Percentiles rank a stretch among this genome's conserved stretches.
phyloP scores from a whole-genome alignment of 345 rosid species.

The Lepidium didymum region DNA sequence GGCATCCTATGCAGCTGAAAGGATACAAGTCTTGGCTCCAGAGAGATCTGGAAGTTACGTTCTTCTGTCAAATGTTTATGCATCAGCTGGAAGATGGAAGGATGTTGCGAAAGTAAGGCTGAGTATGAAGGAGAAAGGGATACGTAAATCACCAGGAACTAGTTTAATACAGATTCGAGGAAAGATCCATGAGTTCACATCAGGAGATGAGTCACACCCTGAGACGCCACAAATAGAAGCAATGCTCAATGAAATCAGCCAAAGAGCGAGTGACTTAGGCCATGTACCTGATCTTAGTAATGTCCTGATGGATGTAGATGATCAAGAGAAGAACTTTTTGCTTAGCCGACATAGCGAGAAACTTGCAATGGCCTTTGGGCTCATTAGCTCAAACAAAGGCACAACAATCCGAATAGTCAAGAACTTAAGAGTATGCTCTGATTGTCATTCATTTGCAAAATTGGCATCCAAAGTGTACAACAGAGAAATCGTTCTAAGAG shows the following conservation, averaged over 20 bases:
- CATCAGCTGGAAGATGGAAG: slow-evolving; percentile 55
- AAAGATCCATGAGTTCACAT: slow-evolving; percentile 43
- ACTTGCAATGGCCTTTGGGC: slow-evolving; percentile 51
- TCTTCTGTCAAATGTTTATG: slow-evolving; percentile 51
- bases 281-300: slow-evolving; percentile 46
- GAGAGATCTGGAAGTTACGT: slow-evolving; percentile 43
- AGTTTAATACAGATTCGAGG: slow-evolving; percentile 42
- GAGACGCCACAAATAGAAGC: slow-evolving; percentile 36
- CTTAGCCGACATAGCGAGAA: slow-evolving; percentile 60
- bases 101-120: slow-evolving; percentile 52
- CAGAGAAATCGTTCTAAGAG: slow-evolving; percentile 46
- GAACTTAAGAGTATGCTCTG: slow-evolving; percentile 55
- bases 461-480: slow-evolving; percentile 35
- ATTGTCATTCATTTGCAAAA: slow-evolving; percentile 55
- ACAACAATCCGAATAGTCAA: slow-evolving; percentile 41
- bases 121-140: slow-evolving; percentile 48
- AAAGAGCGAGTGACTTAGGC: slow-evolving; percentile 36
- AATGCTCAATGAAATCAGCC: slow-evolving; percentile 44
- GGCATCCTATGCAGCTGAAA: slow-evolving; percentile 48
- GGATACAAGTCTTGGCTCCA: slow-evolving; percentile 31
- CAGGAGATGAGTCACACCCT: slow-evolving; percentile 49
- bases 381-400: slow-evolving; percentile 39
- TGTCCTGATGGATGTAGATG: slow-evolving; percentile 55
- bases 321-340: slow-evolving; percentile 39
- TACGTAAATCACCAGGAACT: slow-evolving; percentile 47